phyloP scores from a whole-genome alignment of 1,284 basidiomycete genomes.

The Boletus sp. region DNA sequence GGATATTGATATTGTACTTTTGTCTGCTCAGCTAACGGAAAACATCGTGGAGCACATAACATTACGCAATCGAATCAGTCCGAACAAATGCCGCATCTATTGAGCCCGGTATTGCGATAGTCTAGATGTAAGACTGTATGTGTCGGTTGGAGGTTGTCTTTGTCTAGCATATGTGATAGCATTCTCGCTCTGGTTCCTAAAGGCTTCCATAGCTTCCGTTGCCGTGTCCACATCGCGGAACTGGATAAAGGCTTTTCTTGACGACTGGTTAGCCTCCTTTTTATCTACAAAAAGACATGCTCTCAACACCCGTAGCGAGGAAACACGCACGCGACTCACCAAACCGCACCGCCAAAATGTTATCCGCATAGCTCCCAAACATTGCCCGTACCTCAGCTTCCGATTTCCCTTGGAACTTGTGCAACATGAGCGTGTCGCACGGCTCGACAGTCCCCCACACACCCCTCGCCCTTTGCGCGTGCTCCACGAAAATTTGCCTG shows the following conservation, averaged over 20 bases:
- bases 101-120: constrained; percentile 14
- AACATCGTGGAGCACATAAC: background rate
- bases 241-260: constrained; percentile 23
- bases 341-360: constrained; percentile 22
- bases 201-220: constrained; percentile 23
- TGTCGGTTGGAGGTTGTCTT: constrained; percentile 7
- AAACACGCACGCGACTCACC: constrained; percentile 15
- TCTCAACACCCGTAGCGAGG: constrained; percentile 2
- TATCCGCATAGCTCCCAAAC: constrained; percentile 24
- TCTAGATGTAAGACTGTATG: constrained; percentile 20
- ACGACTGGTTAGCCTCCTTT: constrained; percentile 1
- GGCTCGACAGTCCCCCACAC: constrained; percentile 22
- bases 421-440: constrained; percentile 39
- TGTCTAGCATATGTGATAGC: constrained; percentile 21
- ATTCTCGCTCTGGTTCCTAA: constrained; percentile 12
- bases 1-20: constrained; percentile 8
- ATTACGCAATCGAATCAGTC: constrained; percentile 1
- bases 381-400: constrained; percentile 19
- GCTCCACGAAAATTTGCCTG: constrained; percentile 41
- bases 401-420: constrained; percentile 29
- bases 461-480: constrained; percentile 15
- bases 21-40: background rate
- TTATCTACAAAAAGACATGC: background rate
- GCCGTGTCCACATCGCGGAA: constrained; percentile 22
- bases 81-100: constrained; percentile 4